Percentiles rank a stretch among this genome's conserved stretches.
phyloP scores from a whole-genome alignment of 805 yeast genomes.

The Barnettozyma sucrosica region DNA sequence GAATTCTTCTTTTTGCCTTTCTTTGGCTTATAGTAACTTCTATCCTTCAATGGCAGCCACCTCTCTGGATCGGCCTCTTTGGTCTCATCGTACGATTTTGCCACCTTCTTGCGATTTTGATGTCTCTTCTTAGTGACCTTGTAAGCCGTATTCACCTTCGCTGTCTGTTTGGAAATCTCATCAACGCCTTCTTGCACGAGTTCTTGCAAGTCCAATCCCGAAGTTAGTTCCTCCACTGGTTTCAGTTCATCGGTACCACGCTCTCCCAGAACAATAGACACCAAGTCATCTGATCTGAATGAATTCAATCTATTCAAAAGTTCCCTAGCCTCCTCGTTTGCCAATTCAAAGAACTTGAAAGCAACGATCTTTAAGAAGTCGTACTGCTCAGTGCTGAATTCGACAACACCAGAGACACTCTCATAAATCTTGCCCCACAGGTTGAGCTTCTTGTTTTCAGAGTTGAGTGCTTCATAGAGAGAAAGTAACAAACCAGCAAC shows the following conservation, averaged over 20 bases:
- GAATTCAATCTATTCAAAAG: slow-evolving; percentile 26
- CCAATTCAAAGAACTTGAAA: slow-evolving; percentile 29
- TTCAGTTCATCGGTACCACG: slow-evolving; percentile 18
- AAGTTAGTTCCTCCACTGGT: slow-evolving; percentile 25
- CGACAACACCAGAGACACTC: slow-evolving; percentile 12
- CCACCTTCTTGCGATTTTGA: slow-evolving; percentile 30
- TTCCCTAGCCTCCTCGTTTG: slow-evolving; percentile 8
- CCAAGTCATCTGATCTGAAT: slow-evolving; percentile 18
- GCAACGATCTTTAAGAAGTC: slow-evolving; percentile 31
- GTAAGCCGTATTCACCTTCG: slow-evolving; percentile 7
- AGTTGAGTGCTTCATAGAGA: slow-evolving; percentile 42
- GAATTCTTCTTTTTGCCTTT: slow-evolving; percentile 40
- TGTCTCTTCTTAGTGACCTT: slow-evolving; percentile 28
- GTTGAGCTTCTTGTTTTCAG: slow-evolving; percentile 28
- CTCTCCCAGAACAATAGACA: slow-evolving; percentile 27
- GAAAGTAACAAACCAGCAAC: slow-evolving; percentile 44
- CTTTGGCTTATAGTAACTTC: slow-evolving; percentile 78
- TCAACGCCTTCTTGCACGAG: slow-evolving; percentile 24
- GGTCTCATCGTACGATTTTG: slow-evolving; percentile 36
- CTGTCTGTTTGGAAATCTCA: slow-evolving; percentile 12
- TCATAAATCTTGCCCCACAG: slow-evolving; percentile 30
- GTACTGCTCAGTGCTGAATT: slow-evolving; percentile 18
- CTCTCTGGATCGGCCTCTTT: slow-evolving; percentile 61
- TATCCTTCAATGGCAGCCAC: slow-evolving; percentile 86
- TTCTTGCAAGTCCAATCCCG: slow-evolving; percentile 28